Conservation (phyloP, 2,329 filamentous ascomycete genomes). For the Sporothrix globosa region DNA sequence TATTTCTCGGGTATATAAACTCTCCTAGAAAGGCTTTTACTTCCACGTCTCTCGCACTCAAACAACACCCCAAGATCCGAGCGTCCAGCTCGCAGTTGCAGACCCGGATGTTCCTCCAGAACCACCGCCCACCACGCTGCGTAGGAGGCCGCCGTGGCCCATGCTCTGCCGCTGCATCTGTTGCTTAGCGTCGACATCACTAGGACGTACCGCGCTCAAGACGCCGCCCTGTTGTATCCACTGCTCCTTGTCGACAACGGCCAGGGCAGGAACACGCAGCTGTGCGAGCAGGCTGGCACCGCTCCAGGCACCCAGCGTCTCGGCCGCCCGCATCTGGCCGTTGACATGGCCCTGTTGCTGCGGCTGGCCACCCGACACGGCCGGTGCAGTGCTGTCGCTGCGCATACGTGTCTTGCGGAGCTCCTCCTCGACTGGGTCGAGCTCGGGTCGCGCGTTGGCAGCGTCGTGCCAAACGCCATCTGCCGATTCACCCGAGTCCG, state of each 20-base stretch:
- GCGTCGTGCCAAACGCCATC: constrained; percentile 47
- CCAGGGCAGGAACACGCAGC: constrained; percentile 69
- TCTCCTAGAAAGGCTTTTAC: background rate
- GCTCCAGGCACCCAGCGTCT: constrained; percentile 73
- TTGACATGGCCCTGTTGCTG: constrained; percentile 36
- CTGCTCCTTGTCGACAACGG: constrained; percentile 70
- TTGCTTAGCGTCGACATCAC: constrained; percentile 61
- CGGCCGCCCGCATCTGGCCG: constrained; percentile 65
- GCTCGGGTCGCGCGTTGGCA: constrained; percentile 52
- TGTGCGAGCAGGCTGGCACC: constrained; percentile 72
- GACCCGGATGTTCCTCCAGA: constrained; percentile 38
- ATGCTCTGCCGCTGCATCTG: constrained; percentile 67
- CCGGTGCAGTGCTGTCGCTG: constrained; percentile 38
- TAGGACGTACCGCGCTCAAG: constrained; percentile 61
- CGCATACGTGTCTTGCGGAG: constrained; percentile 48
- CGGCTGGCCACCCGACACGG: constrained; percentile 23
- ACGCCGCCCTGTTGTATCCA: constrained; percentile 69
- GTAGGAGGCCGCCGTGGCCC: constrained; percentile 54
- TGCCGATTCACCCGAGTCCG: background rate
- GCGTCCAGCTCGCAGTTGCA: constrained; percentile 59
- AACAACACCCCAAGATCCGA: constrained; percentile 63
- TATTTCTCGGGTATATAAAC: constrained; percentile 20
- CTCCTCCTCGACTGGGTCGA: constrained; percentile 62
- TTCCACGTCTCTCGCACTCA: constrained; percentile 36
- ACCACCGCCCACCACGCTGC: constrained; percentile 46